A percentile compares a stretch with the other conserved stretches of the same genome.
Evolutionary conservation across 768 basidiomycete species (phyloP).

Genomic region (Rhodosporidiobolus odoratus): DNA sequence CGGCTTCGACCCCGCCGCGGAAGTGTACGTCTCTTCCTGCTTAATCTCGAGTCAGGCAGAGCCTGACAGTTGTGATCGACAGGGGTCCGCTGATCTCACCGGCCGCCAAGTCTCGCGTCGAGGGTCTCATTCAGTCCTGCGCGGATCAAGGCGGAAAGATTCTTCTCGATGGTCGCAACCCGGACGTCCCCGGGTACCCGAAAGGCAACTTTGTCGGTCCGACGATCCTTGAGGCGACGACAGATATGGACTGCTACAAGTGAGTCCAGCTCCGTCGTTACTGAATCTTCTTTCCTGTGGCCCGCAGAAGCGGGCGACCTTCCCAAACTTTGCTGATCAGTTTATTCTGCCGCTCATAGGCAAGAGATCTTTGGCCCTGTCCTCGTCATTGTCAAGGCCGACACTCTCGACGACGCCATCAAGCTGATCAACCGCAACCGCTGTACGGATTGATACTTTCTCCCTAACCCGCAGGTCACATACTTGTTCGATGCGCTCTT

Average conservation of each 20-base stretch:
- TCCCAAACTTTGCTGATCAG: not conserved
- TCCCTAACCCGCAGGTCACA: not conserved
- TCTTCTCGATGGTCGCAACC: slow-evolving; percentile 73
- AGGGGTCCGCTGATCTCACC: slow-evolving; percentile 60
- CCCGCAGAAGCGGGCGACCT: not conserved
- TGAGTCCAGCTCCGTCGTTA: slow-evolving; percentile 48
- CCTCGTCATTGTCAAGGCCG: slow-evolving; percentile 66
- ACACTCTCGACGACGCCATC: slow-evolving; percentile 83
- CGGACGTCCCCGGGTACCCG: slow-evolving; percentile 62
- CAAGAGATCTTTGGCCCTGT: slow-evolving; percentile 96
- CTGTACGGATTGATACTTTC: slow-evolving; percentile 52
- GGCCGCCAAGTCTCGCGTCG: slow-evolving; percentile 70
- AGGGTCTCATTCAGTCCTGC: slow-evolving; percentile 59
- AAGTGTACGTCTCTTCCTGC: slow-evolving; percentile 58
- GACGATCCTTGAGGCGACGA: slow-evolving; percentile 76
- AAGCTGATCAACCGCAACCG: slow-evolving; percentile 80
- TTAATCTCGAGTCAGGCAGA: slow-evolving; percentile 1
- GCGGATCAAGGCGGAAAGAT: slow-evolving; percentile 73
- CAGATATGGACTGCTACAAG: slow-evolving; percentile 82
- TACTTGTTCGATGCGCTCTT: not conserved
- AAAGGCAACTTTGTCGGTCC: slow-evolving; percentile 93
- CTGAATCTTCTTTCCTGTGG: too few species aligned
- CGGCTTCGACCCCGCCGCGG: slow-evolving; percentile 80
- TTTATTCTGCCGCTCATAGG: slow-evolving; percentile 48
- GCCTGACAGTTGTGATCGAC: not conserved